Evolutionary conservation across 768 basidiomycete species (phyloP).

Genomic region (Kwoniella bestiolae): DNA sequence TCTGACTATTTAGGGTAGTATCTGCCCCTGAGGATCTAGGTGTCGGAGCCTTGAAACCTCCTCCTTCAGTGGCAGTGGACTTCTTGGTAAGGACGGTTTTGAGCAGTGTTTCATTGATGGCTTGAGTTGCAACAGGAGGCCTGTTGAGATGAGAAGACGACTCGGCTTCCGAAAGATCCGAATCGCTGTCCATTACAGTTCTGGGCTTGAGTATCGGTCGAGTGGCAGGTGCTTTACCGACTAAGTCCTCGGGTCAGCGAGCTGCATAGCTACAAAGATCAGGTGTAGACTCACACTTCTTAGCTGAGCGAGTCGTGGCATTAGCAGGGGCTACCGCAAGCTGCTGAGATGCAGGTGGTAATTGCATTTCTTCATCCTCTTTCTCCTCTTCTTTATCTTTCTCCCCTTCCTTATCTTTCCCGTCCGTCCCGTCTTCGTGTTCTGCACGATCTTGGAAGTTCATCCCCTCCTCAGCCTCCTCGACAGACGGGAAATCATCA

Average conservation of each 20-base stretch:
- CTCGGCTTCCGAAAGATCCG: neutral
- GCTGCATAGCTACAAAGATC: neutral
- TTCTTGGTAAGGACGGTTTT: too few relatives aligned
- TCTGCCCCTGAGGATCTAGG: too few relatives aligned
- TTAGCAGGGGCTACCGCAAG: neutral
- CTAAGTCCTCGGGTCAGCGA: neutral
- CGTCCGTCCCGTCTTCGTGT: too few relatives aligned
- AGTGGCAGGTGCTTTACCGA: slow-evolving; percentile 6
- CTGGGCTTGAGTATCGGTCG: neutral
- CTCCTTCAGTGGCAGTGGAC: too few relatives aligned
- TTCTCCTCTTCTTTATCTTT: neutral
- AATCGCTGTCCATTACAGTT: neutral
- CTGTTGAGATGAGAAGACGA: too few relatives aligned
- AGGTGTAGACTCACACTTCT: slow-evolving; percentile 1
- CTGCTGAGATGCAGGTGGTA: slow-evolving; percentile 9
- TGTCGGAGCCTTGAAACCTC: too few relatives aligned
- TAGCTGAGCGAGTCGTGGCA: slow-evolving; percentile 4
- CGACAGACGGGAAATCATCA: neutral
- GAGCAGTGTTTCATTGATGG: too few relatives aligned
- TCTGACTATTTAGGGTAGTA: too few relatives aligned
- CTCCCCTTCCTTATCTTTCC: neutral
- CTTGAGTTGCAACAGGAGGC: neutral
- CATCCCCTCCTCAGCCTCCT: neutral
- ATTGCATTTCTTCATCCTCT: neutral
- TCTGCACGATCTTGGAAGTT: neutral